phyloP scores from a whole-genome alignment of 1,284 basidiomycete genomes.

The Tranzscheliella williamsii region DNA sequence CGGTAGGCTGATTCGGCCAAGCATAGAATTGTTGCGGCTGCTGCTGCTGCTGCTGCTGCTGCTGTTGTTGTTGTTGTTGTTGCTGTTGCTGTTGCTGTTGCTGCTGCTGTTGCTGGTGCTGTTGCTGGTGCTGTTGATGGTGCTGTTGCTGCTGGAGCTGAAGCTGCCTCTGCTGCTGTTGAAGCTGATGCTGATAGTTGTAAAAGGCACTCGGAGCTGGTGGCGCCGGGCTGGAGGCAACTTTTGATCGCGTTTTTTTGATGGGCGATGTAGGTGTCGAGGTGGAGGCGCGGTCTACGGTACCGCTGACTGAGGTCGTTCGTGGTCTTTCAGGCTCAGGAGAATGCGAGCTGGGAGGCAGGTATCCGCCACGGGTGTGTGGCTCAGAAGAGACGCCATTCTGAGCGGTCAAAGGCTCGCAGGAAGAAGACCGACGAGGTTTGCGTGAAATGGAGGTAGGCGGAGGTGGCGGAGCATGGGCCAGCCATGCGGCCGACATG shows the following conservation, averaged over 20 bases:
- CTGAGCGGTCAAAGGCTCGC: conserved; percentile 17
- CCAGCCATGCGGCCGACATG: conserved; percentile 46
- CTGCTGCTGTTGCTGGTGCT: not conserved
- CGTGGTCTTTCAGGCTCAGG: conserved; percentile 31
- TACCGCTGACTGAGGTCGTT: conserved; percentile 13
- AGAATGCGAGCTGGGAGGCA: conserved; percentile 44
- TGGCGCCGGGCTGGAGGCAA: conserved; percentile 19
- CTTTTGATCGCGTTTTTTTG: conserved; percentile 24
- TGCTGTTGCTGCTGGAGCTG: conserved; percentile 2
- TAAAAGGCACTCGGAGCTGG: conserved; percentile 33
- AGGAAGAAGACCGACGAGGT: conserved; percentile 36
- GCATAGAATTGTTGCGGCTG: not conserved
- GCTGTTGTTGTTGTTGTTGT: conserved; percentile 7
- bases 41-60: too few species aligned
- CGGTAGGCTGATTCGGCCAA: conserved; percentile 1
- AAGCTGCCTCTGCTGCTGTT: conserved; percentile 22
- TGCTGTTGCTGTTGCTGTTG: conserved; percentile 12
- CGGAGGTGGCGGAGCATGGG: conserved; percentile 46
- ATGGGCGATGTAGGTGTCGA: conserved; percentile 12
- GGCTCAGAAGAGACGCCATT: conserved; percentile 22
- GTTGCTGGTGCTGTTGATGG: not conserved
- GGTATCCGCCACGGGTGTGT: conserved; percentile 33
- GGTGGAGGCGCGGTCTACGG: conserved; percentile 11
- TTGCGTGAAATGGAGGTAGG: conserved; percentile 16
- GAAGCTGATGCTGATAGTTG: conserved; percentile 39